These are phyloP conservation scores for Echinochloa phyllopogon DNA, from an alignment of 176 grass and related monocot species.

Conservation along the genomic window DNA sequence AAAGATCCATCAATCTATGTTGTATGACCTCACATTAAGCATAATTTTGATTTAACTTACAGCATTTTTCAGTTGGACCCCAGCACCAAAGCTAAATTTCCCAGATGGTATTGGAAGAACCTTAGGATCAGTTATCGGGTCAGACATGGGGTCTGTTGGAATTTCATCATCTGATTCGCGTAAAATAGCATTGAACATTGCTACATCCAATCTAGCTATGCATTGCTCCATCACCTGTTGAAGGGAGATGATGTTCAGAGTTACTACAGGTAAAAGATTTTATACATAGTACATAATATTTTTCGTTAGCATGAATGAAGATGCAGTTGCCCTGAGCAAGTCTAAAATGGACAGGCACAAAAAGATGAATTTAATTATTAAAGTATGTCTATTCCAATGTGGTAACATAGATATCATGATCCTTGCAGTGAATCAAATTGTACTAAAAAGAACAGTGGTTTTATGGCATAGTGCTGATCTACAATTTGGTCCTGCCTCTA, in stretches of 20 bases:
- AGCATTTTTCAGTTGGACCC: conserved; percentile 98
- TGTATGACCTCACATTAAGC: conserved; percentile 23
- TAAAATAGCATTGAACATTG: conserved; percentile 99
- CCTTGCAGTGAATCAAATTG: not conserved
- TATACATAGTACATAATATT: conserved; percentile 4
- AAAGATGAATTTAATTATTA: not conserved
- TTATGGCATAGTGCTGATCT: not conserved
- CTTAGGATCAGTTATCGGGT: conserved; percentile 87
- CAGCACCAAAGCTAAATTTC: conserved; percentile 89
- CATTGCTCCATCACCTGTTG: conserved; percentile 94
- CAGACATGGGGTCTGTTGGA: conserved; percentile 81
- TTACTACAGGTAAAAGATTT: conserved; percentile 26
- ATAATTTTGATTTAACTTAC: conserved; percentile 61
- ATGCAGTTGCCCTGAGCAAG: not conserved
- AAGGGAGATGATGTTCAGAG: conserved; percentile 30
- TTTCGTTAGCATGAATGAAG: conserved; percentile 24
- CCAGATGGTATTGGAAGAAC: conserved; percentile 84
- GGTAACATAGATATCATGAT: conserved; percentile 2
- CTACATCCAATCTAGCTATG: conserved; percentile 85
- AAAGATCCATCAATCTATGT: not conserved
- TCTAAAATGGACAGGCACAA: not conserved
- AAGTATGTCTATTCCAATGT: not conserved
- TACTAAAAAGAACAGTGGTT: not conserved
- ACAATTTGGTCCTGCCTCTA: not conserved
- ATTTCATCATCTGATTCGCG: conserved; percentile 89